These are phyloP conservation scores for Emydomyces testavorans DNA, from an alignment of 2,329 filamentous ascomycete genomes.

Conservation along the genomic window DNA sequence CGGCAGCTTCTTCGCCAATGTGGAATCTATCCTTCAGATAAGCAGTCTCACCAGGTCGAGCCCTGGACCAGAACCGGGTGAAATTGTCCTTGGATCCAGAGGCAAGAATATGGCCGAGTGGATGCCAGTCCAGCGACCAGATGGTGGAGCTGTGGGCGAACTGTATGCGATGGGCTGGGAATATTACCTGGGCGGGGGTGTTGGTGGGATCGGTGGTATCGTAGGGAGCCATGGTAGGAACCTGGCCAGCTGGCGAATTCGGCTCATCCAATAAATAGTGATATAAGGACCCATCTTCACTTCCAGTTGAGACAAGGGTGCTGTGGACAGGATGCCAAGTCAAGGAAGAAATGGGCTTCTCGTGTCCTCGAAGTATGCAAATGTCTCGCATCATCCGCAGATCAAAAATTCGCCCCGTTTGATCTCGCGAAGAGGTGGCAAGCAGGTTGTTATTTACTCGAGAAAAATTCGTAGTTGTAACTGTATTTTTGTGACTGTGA, in stretches of 20 bases:
- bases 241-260: conserved; percentile 64
- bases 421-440: conserved; percentile 84
- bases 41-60: conserved; percentile 74
- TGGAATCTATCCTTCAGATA: conserved; percentile 87
- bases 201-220: conserved; percentile 69
- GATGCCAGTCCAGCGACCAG: conserved; percentile 98
- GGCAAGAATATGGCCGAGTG: conserved; percentile 84
- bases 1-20: conserved; percentile 83
- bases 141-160: conserved; percentile 91
- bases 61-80: conserved; percentile 90
- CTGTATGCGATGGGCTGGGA: conserved; percentile 74
- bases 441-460: conserved; percentile 71
- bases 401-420: conserved; percentile 87
- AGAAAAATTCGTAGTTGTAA: conserved; percentile 87
- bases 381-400: conserved; percentile 98
- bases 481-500: conserved; percentile 93
- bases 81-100: conserved; percentile 95
- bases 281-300: conserved; percentile 76
- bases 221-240: conserved; percentile 66
- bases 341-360: conserved; percentile 88
- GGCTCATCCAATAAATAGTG: conserved; percentile 96
- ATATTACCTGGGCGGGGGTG: conserved; percentile 77
- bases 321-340: conserved; percentile 90
- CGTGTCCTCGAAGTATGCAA: conserved; percentile 80
- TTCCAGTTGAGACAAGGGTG: conserved; percentile 78